Conservation (phyloP, 805 yeast species). For the Yarrowia keelungensis region DNA sequence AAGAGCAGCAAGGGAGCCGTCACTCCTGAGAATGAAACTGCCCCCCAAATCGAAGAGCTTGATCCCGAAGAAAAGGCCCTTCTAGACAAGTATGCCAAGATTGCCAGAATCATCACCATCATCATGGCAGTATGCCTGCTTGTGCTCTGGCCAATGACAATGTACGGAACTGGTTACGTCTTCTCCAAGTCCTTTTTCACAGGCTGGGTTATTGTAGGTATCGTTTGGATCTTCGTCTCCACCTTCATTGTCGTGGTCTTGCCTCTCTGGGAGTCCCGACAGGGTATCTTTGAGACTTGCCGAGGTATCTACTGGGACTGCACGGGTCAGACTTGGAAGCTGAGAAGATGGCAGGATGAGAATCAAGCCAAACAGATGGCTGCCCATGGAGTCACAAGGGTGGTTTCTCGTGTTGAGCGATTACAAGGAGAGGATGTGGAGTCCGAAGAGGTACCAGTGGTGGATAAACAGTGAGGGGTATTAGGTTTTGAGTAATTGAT, state of each 20-base stretch:
- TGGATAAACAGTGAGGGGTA: no score
- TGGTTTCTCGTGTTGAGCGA: background rate
- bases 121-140: constrained; percentile 68
- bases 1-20: constrained; percentile 33
- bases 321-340: constrained; percentile 74
- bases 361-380: constrained; percentile 8
- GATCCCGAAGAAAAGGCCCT: constrained; percentile 59
- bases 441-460: background rate
- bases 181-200: constrained; percentile 80
- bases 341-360: constrained; percentile 72
- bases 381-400: constrained; percentile 6
- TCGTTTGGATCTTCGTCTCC: constrained; percentile 74
- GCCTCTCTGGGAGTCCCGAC: constrained; percentile 78
- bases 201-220: constrained; percentile 85
- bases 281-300: constrained; percentile 65
- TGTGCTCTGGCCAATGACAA: constrained; percentile 91
- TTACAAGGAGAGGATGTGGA: constrained; percentile 9
- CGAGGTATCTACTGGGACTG: constrained; percentile 89
- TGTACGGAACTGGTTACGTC: constrained; percentile 81
- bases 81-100: constrained; percentile 64
- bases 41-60: constrained; percentile 45
- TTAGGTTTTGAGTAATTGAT: no score
- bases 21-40: constrained; percentile 49
- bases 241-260: constrained; percentile 64
- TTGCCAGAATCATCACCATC: constrained; percentile 66